These are phyloP conservation scores for Ophiorrhiza pumila DNA, from an alignment of 257 asterid genomes.

Conservation along the genomic window DNA sequence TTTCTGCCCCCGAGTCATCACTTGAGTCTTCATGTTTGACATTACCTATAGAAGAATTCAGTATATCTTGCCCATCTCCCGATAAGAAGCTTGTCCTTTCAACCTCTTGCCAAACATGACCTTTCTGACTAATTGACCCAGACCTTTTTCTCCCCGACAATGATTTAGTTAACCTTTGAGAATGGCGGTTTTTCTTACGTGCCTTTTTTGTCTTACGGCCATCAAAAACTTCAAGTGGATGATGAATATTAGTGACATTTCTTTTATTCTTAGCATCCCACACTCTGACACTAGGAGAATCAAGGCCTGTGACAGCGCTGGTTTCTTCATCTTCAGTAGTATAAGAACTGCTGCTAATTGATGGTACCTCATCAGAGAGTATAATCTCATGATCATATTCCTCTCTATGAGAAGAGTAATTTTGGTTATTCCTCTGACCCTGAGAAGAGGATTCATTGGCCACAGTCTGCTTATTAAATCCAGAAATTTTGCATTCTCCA, in stretches of 20 bases:
- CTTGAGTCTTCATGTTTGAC: slow-evolving; percentile 52
- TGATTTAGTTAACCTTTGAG: slow-evolving; percentile 43
- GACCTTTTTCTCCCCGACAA: slow-evolving; percentile 66
- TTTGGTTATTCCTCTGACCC: slow-evolving; percentile 22
- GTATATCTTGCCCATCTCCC: slow-evolving; percentile 74
- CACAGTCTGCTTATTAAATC: slow-evolving; percentile 17
- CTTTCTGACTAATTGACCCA: slow-evolving; percentile 47
- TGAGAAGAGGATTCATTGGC: slow-evolving; percentile 16
- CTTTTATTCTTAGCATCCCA: slow-evolving; percentile 88
- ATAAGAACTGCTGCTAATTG: slow-evolving; percentile 64
- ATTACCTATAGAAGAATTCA: slow-evolving; percentile 42
- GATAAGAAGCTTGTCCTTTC: slow-evolving; percentile 65
- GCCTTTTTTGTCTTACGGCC: slow-evolving; percentile 48
- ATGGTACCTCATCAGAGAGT: slow-evolving; percentile 53
- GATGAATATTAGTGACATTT: slow-evolving; percentile 75
- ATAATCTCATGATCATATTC: slow-evolving; percentile 40
- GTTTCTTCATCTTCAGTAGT: slow-evolving; percentile 74
- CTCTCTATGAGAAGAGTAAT: slow-evolving; percentile 30
- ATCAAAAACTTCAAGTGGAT: slow-evolving; percentile 79
- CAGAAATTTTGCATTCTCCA: slow-evolving; percentile 18
- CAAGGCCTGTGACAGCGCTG: slow-evolving; percentile 67
- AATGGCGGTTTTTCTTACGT: slow-evolving; percentile 41
- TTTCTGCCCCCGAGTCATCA: slow-evolving; percentile 78
- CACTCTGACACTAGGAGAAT: slow-evolving; percentile 81
- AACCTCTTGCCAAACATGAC: slow-evolving; percentile 79